These are phyloP conservation scores for Cladophialophora yegresii DNA, from an alignment of 2,329 filamentous ascomycete genomes.

Conservation along the genomic window DNA sequence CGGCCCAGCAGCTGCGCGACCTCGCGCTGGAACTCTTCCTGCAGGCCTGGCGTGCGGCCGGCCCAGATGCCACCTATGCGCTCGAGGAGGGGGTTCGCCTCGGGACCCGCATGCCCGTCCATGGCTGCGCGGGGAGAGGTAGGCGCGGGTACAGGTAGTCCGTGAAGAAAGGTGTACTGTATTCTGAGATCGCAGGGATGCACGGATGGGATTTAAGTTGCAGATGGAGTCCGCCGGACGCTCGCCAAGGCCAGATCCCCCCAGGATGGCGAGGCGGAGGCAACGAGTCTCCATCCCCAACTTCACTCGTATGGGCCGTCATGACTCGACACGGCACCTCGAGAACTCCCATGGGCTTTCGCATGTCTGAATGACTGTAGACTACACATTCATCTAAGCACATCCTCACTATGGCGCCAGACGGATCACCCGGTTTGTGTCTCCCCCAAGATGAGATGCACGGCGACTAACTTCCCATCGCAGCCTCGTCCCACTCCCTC, in stretches of 20 bases:
- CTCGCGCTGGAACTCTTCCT: constrained; percentile 66
- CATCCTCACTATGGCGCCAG: constrained; percentile 8
- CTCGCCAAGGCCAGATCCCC: not conserved
- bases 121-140: not conserved
- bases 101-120: not conserved
- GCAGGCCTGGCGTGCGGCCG: constrained; percentile 54
- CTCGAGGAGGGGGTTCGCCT: constrained; percentile 24
- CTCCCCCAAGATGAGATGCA: not conserved
- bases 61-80: constrained; percentile 60
- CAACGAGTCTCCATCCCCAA: not conserved
- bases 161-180: not conserved
- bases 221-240: not conserved
- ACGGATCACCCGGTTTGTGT: constrained; percentile 15
- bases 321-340: not conserved
- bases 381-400: not conserved
- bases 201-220: not conserved
- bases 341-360: not conserved
- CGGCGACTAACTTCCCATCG: not conserved
- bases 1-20: constrained; percentile 76
- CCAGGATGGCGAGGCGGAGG: not conserved
- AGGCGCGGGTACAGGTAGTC: too few relatives aligned
- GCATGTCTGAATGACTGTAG: not conserved
- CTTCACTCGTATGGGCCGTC: not conserved
- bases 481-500: constrained; percentile 38
- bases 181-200: not conserved